A percentile compares a stretch with the other conserved stretches of the same genome.
These are phyloP conservation scores for Cutaneotrichosporon sp. DNA, from an alignment of 1,284 basidiomycete genomes.

Conservation along the genomic window DNA sequence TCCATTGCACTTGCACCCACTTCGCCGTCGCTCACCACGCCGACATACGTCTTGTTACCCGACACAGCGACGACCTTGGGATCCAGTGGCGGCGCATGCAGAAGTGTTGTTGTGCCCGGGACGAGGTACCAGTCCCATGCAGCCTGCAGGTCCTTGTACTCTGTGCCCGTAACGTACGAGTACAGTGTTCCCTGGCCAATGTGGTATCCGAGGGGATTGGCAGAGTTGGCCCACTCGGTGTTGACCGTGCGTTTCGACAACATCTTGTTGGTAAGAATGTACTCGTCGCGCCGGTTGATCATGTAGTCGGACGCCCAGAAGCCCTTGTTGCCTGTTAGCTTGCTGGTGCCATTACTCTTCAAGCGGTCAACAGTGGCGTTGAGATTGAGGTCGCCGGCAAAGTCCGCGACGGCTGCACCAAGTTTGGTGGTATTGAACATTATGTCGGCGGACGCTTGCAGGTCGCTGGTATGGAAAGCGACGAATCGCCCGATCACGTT, in stretches of 20 bases:
- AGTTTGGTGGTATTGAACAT: conserved; percentile 58
- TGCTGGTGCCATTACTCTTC: conserved; percentile 35
- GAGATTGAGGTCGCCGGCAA: conserved; percentile 49
- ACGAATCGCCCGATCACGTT: conserved; percentile 60
- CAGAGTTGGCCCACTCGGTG: conserved; percentile 58
- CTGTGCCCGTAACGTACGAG: conserved; percentile 59
- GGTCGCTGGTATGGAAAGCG: conserved; percentile 57
- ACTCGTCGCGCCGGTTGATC: conserved; percentile 58
- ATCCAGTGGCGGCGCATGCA: conserved; percentile 51
- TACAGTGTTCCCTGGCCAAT: conserved; percentile 61
- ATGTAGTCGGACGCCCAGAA: conserved; percentile 66
- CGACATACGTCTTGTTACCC: conserved; percentile 58
- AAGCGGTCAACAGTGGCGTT: conserved; percentile 50
- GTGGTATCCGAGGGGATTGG: conserved; percentile 62
- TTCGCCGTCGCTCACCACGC: conserved; percentile 57
- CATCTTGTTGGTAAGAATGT: conserved; percentile 61
- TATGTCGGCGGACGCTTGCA: conserved; percentile 58
- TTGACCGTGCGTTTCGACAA: conserved; percentile 59
- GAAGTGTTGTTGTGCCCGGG: conserved; percentile 63
- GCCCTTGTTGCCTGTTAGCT: conserved; percentile 58
- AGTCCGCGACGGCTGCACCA: conserved; percentile 20
- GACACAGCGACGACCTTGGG: conserved; percentile 49
- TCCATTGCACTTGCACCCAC: conserved; percentile 57
- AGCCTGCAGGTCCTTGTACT: conserved; percentile 64
- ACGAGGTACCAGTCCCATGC: conserved; percentile 69